Conservation (phyloP, 108 stramenopile species). For the Cyclotella choctawhatcheeana region DNA sequence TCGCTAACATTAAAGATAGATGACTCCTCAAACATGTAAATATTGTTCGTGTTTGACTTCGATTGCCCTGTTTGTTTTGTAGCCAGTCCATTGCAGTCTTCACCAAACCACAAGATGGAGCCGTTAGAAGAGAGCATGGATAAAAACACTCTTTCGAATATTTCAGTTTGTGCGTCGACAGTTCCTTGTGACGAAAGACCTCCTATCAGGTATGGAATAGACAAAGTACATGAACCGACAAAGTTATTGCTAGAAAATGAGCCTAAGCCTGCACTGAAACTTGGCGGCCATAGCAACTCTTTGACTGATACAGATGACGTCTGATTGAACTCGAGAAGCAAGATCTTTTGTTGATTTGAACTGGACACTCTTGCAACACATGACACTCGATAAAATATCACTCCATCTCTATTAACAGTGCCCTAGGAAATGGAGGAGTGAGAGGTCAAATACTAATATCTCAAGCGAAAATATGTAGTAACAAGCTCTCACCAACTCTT, state of each 20-base stretch:
- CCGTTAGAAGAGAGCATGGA: slow-evolving; percentile 61
- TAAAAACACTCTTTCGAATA: slow-evolving; percentile 63
- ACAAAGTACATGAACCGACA: slow-evolving; percentile 68
- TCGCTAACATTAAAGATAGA: slow-evolving; percentile 65
- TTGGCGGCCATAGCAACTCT: slow-evolving; percentile 61
- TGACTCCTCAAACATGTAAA: slow-evolving; percentile 64
- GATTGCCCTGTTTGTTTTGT: slow-evolving; percentile 2
- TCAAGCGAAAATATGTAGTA: not conserved
- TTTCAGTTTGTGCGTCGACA: slow-evolving; percentile 7
- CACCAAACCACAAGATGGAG: slow-evolving; percentile 64
- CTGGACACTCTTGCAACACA: slow-evolving; percentile 61
- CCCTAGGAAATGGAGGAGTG: slow-evolving; percentile 19
- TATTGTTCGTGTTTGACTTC: slow-evolving; percentile 12
- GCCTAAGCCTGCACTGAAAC: slow-evolving; percentile 43
- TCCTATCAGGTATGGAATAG: slow-evolving; percentile 42
- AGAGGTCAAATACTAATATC: not conserved
- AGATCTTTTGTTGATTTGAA: slow-evolving; percentile 56
- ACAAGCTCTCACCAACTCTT: slow-evolving; percentile 18
- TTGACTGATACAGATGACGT: slow-evolving; percentile 41
- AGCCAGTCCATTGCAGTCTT: slow-evolving; percentile 29
- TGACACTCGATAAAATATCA: slow-evolving; percentile 55
- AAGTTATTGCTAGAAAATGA: slow-evolving; percentile 50
- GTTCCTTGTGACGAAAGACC: slow-evolving; percentile 31
- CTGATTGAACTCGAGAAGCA: slow-evolving; percentile 77
- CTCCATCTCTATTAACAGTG: slow-evolving; percentile 40